phyloP scores from a whole-genome alignment of 2,329 filamentous ascomycete genomes.

The Lachnellula arida region DNA sequence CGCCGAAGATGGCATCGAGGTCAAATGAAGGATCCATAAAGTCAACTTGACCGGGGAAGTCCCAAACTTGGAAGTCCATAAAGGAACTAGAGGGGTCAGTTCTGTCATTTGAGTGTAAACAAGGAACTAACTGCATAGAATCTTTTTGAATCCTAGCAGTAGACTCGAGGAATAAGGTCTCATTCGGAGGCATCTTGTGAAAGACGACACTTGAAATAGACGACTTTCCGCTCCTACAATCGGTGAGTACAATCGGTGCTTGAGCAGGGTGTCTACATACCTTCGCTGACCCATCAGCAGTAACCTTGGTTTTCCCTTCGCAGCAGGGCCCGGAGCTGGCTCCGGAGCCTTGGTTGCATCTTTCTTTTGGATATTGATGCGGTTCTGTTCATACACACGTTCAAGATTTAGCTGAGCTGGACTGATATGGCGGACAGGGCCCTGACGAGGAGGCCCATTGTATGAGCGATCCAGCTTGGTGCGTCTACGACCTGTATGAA shows the following conservation, averaged over 20 bases:
- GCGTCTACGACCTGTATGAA: slow-evolving; percentile 29
- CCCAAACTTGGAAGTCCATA: slow-evolving; percentile 99
- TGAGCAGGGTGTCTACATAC: slow-evolving; percentile 44
- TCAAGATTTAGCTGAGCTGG: slow-evolving; percentile 59
- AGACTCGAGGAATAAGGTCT: slow-evolving; percentile 93
- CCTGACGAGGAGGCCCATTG: slow-evolving; percentile 31
- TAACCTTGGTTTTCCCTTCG: slow-evolving; percentile 71
- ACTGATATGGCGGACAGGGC: slow-evolving; percentile 42
- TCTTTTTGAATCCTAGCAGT: slow-evolving; percentile 93
- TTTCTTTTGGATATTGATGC: slow-evolving; percentile 45
- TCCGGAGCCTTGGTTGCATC: slow-evolving; percentile 42
- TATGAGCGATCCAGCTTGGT: slow-evolving; percentile 27
- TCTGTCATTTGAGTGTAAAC: neutral
- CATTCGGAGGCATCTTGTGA: slow-evolving; percentile 92
- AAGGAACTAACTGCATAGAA: slow-evolving; percentile 73
- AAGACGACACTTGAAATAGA: slow-evolving; percentile 99
- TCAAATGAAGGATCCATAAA: slow-evolving; percentile 88
- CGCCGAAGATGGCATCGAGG: slow-evolving; percentile 88
- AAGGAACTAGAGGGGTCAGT: slow-evolving; percentile 65
- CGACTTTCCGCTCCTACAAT: slow-evolving; percentile 84
- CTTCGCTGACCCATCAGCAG: slow-evolving; percentile 93
- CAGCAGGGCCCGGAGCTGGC: slow-evolving; percentile 41
- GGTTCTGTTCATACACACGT: slow-evolving; percentile 59
- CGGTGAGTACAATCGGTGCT: slow-evolving; percentile 14
- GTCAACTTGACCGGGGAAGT: slow-evolving; percentile 92